A percentile compares a stretch with the other conserved stretches of the same genome.
Evolutionary conservation across 202 grass and related monocot species (phyloP).

Genomic region (Setaria italica): DNA sequence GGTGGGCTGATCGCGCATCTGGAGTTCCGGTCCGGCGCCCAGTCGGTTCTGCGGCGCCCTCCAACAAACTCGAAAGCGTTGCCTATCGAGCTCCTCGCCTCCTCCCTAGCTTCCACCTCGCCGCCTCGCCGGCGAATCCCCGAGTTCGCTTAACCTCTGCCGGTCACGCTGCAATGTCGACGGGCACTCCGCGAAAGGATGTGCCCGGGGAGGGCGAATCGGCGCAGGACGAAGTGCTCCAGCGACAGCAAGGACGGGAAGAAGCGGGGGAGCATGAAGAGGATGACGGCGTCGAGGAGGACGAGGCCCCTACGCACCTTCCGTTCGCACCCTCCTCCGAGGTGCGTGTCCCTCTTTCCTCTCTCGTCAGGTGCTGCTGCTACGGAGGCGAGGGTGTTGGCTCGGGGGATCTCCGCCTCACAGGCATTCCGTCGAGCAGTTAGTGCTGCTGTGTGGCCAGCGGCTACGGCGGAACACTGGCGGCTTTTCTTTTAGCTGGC

Average conservation of each 20-base stretch:
- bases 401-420: background rate
- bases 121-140: background rate
- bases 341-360: constrained; percentile 34
- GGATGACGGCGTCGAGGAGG: constrained; percentile 30
- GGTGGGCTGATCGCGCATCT: background rate
- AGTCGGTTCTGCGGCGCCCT: background rate
- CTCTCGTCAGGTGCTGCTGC: background rate
- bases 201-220: background rate
- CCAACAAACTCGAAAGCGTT: background rate
- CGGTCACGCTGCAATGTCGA: constrained; percentile 27
- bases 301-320: constrained; percentile 69
- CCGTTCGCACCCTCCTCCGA: constrained; percentile 76
- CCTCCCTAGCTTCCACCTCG: background rate
- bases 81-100: constrained; percentile 6
- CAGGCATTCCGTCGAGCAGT: constrained; percentile 45
- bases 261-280: constrained; percentile 12
- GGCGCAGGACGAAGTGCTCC: constrained; percentile 27
- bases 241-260: background rate
- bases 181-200: background rate
- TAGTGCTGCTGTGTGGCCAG: constrained; percentile 6
- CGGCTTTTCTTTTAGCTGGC: background rate
- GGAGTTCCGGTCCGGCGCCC: no score
- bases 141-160: background rate
- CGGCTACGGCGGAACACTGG: background rate
- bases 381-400: background rate